Conservation (phyloP, 2,329 filamentous ascomycete genomes). For the Paracorniculantispora psalliotae region DNA sequence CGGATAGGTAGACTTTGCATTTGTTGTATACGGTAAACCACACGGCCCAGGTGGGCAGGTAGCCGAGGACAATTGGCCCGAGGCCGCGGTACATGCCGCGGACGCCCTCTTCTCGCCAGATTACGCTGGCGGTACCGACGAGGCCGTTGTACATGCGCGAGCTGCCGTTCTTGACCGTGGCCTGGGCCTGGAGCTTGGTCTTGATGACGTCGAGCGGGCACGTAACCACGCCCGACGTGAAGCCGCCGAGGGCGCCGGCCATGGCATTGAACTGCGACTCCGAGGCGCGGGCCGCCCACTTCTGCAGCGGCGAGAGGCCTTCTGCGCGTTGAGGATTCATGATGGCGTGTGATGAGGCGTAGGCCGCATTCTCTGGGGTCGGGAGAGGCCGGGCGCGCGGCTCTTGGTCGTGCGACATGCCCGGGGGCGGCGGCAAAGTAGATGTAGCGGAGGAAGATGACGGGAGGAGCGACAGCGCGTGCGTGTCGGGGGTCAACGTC, state of each 20-base stretch:
- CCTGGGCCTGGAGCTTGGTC: slow-evolving; percentile 94
- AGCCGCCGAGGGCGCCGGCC: slow-evolving; percentile 81
- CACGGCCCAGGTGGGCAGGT: slow-evolving; percentile 95
- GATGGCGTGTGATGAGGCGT: slow-evolving; percentile 17
- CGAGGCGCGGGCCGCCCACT: slow-evolving; percentile 52
- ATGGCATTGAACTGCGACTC: slow-evolving; percentile 73
- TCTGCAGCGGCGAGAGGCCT: slow-evolving; percentile 43
- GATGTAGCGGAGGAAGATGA: slow-evolving; percentile 11
- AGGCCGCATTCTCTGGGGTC: slow-evolving; percentile 33
- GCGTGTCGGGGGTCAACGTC: not conserved
- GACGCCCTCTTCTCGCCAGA: slow-evolving; percentile 83
- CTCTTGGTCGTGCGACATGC: slow-evolving; percentile 50
- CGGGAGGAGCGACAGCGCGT: not conserved
- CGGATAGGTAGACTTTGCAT: slow-evolving; percentile 68
- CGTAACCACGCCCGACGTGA: slow-evolving; percentile 89
- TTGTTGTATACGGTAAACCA: slow-evolving; percentile 96
- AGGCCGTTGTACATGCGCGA: slow-evolving; percentile 75
- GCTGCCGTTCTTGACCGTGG: slow-evolving; percentile 45
- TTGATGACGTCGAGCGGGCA: slow-evolving; percentile 99
- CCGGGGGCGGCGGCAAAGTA: slow-evolving; percentile 16
- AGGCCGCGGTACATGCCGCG: slow-evolving; percentile 89
- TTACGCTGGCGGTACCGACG: slow-evolving; percentile 77
- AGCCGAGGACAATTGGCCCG: slow-evolving; percentile 90
- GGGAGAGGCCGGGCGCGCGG: slow-evolving; percentile 26
- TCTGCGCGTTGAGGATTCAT: slow-evolving; percentile 18